Evolutionary conservation across 2,329 filamentous ascomycete genomes (phyloP), one percentile per base, ranked within the genome.

Genomic region (Penicillium glabrum): DNA sequence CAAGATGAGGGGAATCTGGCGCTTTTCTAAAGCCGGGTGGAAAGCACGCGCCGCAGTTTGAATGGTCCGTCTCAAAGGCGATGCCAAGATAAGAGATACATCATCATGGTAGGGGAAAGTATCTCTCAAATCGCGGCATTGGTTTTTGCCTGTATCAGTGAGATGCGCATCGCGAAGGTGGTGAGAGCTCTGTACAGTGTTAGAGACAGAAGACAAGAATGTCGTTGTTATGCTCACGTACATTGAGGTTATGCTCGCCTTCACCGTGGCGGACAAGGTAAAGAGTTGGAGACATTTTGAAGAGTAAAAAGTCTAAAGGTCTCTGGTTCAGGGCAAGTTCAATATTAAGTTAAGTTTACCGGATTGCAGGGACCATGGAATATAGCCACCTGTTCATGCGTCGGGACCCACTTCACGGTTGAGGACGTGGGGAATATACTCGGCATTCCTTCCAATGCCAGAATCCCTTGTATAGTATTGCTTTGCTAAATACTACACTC

Each of bases 201-300:
- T 44, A 45, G 43, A 16, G 19, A 14, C 19, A 26, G 24, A 26
- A 26, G 7, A 4, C 24, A 8, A 26, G 1, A 26, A 1, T 26
- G 24, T 26, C 24, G 1, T 26, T 26, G 1, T 26, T 26, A 8
- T 26, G 24, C 5, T 14, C 3, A 31, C 23, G 5, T 51, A 60
- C 58, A 19, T 61, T 56, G 43, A 58, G 37, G n/a, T 61, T 58
- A 43, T 61, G 59, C 41, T 61, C 56, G 27, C 56, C 59, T 56
- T 61, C 46, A 5, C 49, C 59, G 24, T 61, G 59, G 50, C 59
- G 59, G 31, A 58, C 53, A 6, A 58, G 23, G 11, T 58, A 56
- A 3, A 61, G 27, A 21, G 11, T 50, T 43, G 56, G 56, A 21
- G 56, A 46, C 41, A 71, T 79, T 59, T 43, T 27, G 33, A 0